Conservation (phyloP, 768 basidiomycete species). For the Lactarius pseudohatsudake region DNA sequence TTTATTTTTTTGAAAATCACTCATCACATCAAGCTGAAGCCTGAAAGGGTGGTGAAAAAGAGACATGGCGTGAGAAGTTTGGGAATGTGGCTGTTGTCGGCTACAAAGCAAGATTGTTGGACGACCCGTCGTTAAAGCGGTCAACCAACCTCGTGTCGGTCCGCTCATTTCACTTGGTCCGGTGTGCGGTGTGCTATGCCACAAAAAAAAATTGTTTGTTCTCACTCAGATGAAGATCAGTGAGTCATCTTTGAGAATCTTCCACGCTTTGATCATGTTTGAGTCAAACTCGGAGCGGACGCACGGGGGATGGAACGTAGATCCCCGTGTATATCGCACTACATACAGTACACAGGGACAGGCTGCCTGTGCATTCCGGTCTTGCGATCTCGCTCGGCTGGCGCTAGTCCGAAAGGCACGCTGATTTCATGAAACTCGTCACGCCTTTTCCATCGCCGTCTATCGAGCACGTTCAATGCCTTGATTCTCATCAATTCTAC, state of each 20-base stretch:
- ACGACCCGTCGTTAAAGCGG: neutral
- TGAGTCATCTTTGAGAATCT: conserved; percentile 14
- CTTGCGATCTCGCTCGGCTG: conserved; percentile 22
- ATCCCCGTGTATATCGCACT: conserved; percentile 26
- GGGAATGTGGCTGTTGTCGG: conserved; percentile 7
- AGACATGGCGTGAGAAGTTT: conserved; percentile 12
- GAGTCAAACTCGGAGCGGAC: conserved; percentile 24
- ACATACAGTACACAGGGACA: conserved; percentile 7
- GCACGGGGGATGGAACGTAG: conserved; percentile 26
- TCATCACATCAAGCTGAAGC: neutral
- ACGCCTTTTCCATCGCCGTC: conserved; percentile 20
- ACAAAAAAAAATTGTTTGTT: conserved; percentile 12
- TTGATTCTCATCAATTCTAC: conserved; percentile 22
- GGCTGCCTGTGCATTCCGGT: conserved; percentile 23
- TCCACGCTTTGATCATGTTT: conserved; percentile 25
- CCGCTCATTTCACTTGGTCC: conserved; percentile 4
- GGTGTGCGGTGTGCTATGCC: conserved; percentile 3
- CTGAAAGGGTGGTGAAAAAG: neutral
- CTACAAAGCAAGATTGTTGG: neutral
- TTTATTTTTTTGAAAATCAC: conserved; percentile 14
- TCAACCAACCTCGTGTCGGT: conserved; percentile 12
- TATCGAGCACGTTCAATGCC: conserved; percentile 20
- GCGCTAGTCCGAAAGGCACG: conserved; percentile 26
- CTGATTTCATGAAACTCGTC: conserved; percentile 30
- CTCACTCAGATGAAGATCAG: conserved; percentile 7